These are phyloP conservation scores for Amborella trichopoda DNA, from an alignment of 164 flowering plant species.

Conservation along the genomic window DNA sequence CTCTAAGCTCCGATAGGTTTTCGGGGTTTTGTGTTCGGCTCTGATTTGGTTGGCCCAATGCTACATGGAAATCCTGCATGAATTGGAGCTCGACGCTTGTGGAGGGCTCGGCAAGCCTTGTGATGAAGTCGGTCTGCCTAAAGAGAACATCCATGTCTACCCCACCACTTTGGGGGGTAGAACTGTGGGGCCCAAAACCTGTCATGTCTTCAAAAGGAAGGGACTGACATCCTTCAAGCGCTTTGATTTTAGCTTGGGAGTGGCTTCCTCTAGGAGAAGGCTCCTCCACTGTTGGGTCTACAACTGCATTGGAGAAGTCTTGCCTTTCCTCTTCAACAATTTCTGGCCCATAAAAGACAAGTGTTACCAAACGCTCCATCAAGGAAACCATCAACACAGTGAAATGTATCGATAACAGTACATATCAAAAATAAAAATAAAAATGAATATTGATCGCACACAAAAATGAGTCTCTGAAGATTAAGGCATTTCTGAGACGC, in stretches of 20 bases:
- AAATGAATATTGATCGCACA: too few relatives aligned
- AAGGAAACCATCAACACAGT: too few relatives aligned
- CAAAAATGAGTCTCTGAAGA: too few relatives aligned
- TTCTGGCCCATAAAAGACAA: background rate
- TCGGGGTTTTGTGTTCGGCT: background rate
- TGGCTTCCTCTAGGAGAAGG: background rate
- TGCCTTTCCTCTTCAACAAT: background rate
- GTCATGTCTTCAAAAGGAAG: constrained; percentile 2
- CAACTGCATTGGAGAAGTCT: background rate
- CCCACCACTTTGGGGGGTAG: background rate
- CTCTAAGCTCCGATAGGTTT: background rate
- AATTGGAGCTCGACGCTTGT: background rate
- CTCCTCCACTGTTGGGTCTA: background rate
- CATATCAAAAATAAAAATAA: too few relatives aligned
- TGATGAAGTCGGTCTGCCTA: background rate
- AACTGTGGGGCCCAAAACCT: background rate
- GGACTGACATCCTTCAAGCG: background rate
- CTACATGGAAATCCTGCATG: constrained; percentile 2
- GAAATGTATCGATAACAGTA: too few relatives aligned
- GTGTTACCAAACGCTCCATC: too few relatives aligned
- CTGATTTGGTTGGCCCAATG: background rate
- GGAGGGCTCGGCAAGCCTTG: constrained; percentile 1
- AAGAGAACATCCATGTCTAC: constrained; percentile 1
- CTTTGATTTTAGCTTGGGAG: background rate
- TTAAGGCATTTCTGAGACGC: too few relatives aligned